Conservation (phyloP, 352 stramenopile species). For the Thalassiosira hispida region DNA sequence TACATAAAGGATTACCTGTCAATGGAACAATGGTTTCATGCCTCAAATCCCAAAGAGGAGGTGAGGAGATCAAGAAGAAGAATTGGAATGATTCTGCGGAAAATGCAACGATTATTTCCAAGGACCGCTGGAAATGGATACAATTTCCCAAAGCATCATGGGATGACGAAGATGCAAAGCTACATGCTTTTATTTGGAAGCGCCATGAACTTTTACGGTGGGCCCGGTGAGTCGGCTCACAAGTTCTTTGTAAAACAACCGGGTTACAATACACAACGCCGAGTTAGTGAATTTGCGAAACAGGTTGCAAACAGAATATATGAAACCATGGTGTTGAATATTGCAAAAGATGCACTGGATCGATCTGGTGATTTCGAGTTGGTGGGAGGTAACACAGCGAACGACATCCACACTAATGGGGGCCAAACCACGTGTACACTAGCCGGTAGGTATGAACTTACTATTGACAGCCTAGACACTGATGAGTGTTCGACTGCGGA, state of each 20-base stretch:
- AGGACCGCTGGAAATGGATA: neutral
- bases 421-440: no score
- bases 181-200: constrained; percentile 20
- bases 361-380: neutral
- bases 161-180: constrained; percentile 14
- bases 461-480: no score
- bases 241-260: constrained; percentile 11
- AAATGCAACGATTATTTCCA: neutral
- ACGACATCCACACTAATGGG: neutral
- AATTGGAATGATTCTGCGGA: neutral
- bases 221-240: constrained; percentile 10
- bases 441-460: no score
- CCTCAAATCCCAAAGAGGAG: neutral
- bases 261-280: constrained; percentile 7
- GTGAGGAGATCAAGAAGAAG: neutral
- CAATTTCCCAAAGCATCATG: constrained; percentile 17
- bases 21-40: constrained; percentile 18
- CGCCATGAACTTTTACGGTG: constrained; percentile 21
- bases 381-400: neutral
- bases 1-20: constrained; percentile 1
- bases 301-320: neutral
- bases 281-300: neutral
- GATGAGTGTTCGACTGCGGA: no score
- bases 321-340: constrained; percentile 1
- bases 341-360: constrained; percentile 23